Conservation (phyloP, 495 filamentous ascomycete genomes). For the Podospora bellae-mahoneyi region DNA sequence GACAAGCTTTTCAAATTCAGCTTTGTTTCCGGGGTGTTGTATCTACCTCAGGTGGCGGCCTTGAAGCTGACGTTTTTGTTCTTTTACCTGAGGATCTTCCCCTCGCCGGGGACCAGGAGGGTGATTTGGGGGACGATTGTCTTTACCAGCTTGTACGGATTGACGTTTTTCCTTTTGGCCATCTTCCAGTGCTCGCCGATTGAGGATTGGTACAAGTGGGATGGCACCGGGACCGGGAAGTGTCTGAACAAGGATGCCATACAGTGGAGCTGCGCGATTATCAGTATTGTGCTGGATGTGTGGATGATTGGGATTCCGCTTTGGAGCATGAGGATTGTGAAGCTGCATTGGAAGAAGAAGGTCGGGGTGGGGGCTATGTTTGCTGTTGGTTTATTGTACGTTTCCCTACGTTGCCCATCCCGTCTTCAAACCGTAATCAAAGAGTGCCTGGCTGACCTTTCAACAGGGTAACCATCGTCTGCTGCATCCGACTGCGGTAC, state of each 20-base stretch:
- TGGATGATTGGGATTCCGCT: conserved; percentile 21
- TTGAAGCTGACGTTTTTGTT: conserved; percentile 17
- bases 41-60: conserved; percentile 15
- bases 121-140: conserved; percentile 19
- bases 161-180: conserved; percentile 15
- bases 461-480: conserved; percentile 20
- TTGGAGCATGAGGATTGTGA: conserved; percentile 27
- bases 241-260: conserved; percentile 32
- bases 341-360: conserved; percentile 37
- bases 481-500: conserved; percentile 16
- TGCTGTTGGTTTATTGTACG: conserved; percentile 38
- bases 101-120: conserved; percentile 6
- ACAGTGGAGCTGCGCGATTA: conserved; percentile 12
- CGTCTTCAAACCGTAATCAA: too few species aligned
- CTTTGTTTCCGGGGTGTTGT: conserved; percentile 14
- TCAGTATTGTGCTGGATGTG: conserved; percentile 20
- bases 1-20: conserved; percentile 16
- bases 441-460: neutral
- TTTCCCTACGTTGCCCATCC: neutral
- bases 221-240: conserved; percentile 23
- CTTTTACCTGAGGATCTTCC: conserved; percentile 24
- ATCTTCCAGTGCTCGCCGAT: conserved; percentile 33
- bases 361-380: conserved; percentile 37
- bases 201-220: conserved; percentile 30
- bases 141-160: conserved; percentile 14